A percentile compares a stretch with the other conserved stretches of the same genome.
Evolutionary conservation across 2,329 filamentous ascomycete genomes (phyloP).

Genomic region (Leptographium wingfieldii): DNA sequence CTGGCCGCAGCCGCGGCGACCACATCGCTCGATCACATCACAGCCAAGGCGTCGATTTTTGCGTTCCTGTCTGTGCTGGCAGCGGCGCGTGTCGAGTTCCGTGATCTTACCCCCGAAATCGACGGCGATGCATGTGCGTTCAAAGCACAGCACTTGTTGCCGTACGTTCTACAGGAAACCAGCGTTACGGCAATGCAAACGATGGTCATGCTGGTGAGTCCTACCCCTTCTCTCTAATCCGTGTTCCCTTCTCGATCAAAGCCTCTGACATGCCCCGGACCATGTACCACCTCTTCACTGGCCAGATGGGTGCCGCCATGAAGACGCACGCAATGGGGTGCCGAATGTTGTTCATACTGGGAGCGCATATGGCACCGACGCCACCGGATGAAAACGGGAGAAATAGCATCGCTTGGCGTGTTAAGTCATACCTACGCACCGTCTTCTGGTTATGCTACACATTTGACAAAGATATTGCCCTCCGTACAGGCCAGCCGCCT

Average conservation of each 20-base stretch:
- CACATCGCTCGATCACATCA: conserved; percentile 17
- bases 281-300: conserved; percentile 21
- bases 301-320: conserved; percentile 31
- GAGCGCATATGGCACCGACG: conserved; percentile 17
- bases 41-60: conserved; percentile 34
- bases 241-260: not conserved
- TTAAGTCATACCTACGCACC: conserved; percentile 22
- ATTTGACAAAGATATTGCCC: conserved; percentile 42
- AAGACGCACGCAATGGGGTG: conserved; percentile 32
- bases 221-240: not conserved
- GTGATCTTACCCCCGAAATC: conserved; percentile 11
- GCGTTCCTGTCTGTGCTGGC: conserved; percentile 31
- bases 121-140: conserved; percentile 28
- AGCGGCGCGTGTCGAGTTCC: not conserved
- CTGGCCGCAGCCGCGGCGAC: not conserved
- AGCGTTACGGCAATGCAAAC: conserved; percentile 32
- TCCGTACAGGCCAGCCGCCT: conserved; percentile 40
- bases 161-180: conserved; percentile 28
- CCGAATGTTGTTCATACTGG: conserved; percentile 35
- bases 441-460: conserved; percentile 44
- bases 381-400: not conserved
- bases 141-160: conserved; percentile 28
- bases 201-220: conserved; percentile 34
- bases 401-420: conserved; percentile 12
- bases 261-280: not conserved